Conservation (phyloP, 1,284 basidiomycete species). For the Ganoderma resinaceum region DNA sequence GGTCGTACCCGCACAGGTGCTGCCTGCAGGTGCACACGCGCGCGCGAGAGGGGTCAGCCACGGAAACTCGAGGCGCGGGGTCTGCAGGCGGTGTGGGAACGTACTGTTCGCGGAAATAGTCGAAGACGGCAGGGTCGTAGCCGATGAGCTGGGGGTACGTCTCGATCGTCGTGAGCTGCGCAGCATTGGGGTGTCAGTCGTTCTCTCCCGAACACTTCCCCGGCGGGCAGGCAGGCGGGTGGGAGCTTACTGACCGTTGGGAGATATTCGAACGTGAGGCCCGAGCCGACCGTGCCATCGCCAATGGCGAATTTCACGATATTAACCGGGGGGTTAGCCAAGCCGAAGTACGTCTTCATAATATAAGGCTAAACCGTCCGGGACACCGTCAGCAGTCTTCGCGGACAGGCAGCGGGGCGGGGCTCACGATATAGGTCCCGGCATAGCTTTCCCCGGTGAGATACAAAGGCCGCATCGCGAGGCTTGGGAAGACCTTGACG, state of each 20-base stretch:
- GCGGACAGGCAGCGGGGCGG: background rate
- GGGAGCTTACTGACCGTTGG: constrained; percentile 54
- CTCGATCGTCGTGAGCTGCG: constrained; percentile 61
- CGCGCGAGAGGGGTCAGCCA: background rate
- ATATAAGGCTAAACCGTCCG: constrained; percentile 65
- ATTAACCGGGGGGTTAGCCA: constrained; percentile 70
- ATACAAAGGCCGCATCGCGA: constrained; percentile 40
- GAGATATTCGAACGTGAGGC: constrained; percentile 54
- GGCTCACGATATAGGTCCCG: constrained; percentile 49
- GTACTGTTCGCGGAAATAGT: constrained; percentile 73
- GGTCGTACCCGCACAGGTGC: constrained; percentile 67
- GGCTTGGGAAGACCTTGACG: constrained; percentile 42
- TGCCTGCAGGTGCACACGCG: constrained; percentile 44
- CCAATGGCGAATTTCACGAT: constrained; percentile 74
- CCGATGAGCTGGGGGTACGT: constrained; percentile 79
- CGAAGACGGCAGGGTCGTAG: constrained; percentile 68
- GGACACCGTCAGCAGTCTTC: background rate
- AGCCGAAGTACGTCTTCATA: constrained; percentile 69
- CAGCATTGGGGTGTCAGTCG: background rate
- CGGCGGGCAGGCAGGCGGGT: background rate
- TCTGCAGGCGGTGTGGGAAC: constrained; percentile 34
- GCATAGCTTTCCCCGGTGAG: constrained; percentile 45
- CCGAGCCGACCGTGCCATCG: constrained; percentile 63
- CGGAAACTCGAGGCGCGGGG: background rate
- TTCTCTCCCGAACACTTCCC: background rate